Base-by-base conservation (phyloP, 345 rosid genomes). In the Arabis alpina region DNA sequence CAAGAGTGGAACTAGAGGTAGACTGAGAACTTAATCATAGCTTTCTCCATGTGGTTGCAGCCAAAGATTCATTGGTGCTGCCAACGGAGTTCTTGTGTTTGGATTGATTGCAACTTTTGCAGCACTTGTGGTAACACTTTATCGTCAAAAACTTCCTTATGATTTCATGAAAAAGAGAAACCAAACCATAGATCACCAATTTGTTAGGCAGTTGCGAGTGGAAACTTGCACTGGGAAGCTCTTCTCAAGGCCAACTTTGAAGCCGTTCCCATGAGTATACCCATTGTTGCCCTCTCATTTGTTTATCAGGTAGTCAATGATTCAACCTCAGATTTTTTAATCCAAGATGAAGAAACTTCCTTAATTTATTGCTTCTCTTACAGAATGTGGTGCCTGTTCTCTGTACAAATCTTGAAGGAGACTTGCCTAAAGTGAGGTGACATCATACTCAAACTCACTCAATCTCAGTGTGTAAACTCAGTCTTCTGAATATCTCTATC, bases 331-430 rank as follows among this genome's bases (percentile, higher is more conserved):
- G n/a, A 12, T 36, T 27, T 39, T 25, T 63, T 55, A 70, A 59
- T 50, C 63, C 32, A 40, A 12, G 43, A 55, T 64, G 70, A 45
- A 48, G 44, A 54, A 62, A 76, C 30, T 63, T 24, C 51, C 32
- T 61, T 23, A 23, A 78, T 45, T 70, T 58, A 9, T 48, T 49
- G 58, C 27, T 23, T 67, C 36, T 68, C 60, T 71, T 68, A 52
- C 92, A 93, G 98, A 93, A 93, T 80, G 93, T 90, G 39, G 98
- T 90, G 10, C 97, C 97, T 1, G 93, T 93, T 84, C 81, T 90
- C 69, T 93, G 98, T 79, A 85, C 93, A 14, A 88, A 90, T 81
- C 92, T 93, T 66, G 98, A 93, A 82, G 98, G 98, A 81, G 81
- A 93, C 85, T 77, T 93, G 75, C 87, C 92, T 66, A 90, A 85